These are phyloP conservation scores for Thalassiosira exigua DNA, from an alignment of 352 stramenopile species.

Conservation along the genomic window DNA sequence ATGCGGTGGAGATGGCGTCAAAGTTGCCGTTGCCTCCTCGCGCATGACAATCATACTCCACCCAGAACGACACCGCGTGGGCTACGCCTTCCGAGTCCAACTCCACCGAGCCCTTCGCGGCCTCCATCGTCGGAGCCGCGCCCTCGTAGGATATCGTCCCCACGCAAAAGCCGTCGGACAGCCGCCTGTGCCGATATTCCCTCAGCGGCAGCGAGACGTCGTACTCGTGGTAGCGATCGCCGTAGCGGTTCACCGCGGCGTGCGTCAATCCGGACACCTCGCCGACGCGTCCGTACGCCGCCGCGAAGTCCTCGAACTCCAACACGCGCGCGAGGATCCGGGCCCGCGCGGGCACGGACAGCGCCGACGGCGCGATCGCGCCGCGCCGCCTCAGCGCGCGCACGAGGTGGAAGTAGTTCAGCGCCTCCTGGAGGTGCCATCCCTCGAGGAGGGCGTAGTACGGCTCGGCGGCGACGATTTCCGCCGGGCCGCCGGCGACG, in stretches of 20 bases:
- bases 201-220: conserved; percentile 64
- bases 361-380: conserved; percentile 39
- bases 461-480: conserved; percentile 77
- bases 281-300: conserved; percentile 58
- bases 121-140: conserved; percentile 18
- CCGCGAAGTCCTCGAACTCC: conserved; percentile 60
- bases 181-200: conserved; percentile 65
- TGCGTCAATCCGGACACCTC: conserved; percentile 69
- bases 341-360: conserved; percentile 56
- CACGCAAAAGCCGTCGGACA: conserved; percentile 62
- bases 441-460: conserved; percentile 81
- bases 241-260: conserved; percentile 60
- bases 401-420: conserved; percentile 79
- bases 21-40: conserved; percentile 36
- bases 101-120: conserved; percentile 11
- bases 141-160: conserved; percentile 56
- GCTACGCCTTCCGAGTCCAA: conserved; percentile 22
- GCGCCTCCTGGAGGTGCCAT: conserved; percentile 73
- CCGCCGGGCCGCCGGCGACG: conserved; percentile 37
- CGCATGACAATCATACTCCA: conserved; percentile 65
- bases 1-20: conserved; percentile 52
- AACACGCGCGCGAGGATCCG: conserved; percentile 69
- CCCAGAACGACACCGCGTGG: conserved; percentile 57
- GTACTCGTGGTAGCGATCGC: conserved; percentile 53
- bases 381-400: conserved; percentile 49